A percentile compares a stretch with the other conserved stretches of the same genome.
Evolutionary conservation across 1,139 yeast genomes (phyloP).

Genomic region (Kazachstania sp.): DNA sequence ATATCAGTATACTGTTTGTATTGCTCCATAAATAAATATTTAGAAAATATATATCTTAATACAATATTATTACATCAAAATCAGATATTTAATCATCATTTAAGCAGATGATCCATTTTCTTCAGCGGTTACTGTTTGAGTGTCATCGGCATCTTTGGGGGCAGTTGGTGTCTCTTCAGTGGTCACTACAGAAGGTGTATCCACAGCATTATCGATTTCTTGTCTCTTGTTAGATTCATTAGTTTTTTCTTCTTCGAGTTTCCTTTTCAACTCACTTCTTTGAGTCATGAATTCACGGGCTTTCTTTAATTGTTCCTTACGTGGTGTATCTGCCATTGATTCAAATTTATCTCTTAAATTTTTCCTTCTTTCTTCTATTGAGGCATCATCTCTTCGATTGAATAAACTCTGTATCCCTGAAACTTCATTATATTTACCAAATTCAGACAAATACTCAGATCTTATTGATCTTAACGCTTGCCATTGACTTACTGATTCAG

Average conservation of each 20-base stretch:
- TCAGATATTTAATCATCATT: neutral
- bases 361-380: slow-evolving; percentile 6
- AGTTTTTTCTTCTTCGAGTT: slow-evolving; percentile 4
- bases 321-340: slow-evolving; percentile 11
- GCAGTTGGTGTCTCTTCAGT: too few relatives aligned
- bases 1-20: neutral
- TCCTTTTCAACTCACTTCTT: slow-evolving; percentile 12
- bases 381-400: slow-evolving; percentile 10
- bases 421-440: slow-evolving; percentile 22
- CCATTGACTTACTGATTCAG: slow-evolving; percentile 27
- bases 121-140: neutral
- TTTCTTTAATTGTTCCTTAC: slow-evolving; percentile 11
- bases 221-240: neutral
- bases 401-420: slow-evolving; percentile 24
- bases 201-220: neutral
- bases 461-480: slow-evolving; percentile 24
- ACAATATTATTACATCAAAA: neutral
- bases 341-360: slow-evolving; percentile 5
- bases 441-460: slow-evolving; percentile 21
- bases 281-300: slow-evolving; percentile 18
- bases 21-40: neutral
- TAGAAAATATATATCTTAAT: neutral
- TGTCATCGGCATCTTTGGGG: neutral
- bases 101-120: too few relatives aligned
- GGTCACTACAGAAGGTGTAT: too few relatives aligned